Evolutionary conservation across 1,284 basidiomycete species (phyloP).

Genomic region (Vanrija pseudolonga): DNA sequence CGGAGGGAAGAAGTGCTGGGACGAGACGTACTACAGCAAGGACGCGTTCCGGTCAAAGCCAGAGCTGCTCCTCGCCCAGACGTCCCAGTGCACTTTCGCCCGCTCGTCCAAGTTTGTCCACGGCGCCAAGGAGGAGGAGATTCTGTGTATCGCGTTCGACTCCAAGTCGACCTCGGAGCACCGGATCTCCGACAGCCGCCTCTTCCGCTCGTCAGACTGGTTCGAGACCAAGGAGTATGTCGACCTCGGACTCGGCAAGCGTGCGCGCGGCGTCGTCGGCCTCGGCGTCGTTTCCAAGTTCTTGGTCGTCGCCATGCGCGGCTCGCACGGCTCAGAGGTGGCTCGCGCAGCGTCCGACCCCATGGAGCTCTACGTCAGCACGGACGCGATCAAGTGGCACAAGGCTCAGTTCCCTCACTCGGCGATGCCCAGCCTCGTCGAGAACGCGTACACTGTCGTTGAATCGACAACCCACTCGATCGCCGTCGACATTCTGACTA

Average conservation of each 20-base stretch:
- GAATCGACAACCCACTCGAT: constrained; percentile 89
- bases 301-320: constrained; percentile 67
- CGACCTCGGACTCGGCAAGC: constrained; percentile 74
- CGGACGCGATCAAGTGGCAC: constrained; percentile 71
- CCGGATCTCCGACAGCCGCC: constrained; percentile 61
- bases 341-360: constrained; percentile 1
- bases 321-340: background rate
- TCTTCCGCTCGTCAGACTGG: constrained; percentile 79
- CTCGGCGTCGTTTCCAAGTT: constrained; percentile 88
- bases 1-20: constrained; percentile 61
- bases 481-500: constrained; percentile 84
- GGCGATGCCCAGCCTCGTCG: constrained; percentile 38
- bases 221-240: constrained; percentile 65
- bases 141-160: constrained; percentile 77
- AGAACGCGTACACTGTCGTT: constrained; percentile 82
- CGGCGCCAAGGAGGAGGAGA: constrained; percentile 64
- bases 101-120: constrained; percentile 75
- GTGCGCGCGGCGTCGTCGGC: constrained; percentile 77
- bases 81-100: constrained; percentile 76
- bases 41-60: constrained; percentile 68
- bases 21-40: constrained; percentile 84
- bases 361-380: constrained; percentile 72
- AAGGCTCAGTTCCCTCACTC: constrained; percentile 50
- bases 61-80: constrained; percentile 62
- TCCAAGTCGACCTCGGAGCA: constrained; percentile 52